These are phyloP conservation scores for Pythium utonaiense DNA, from an alignment of 352 stramenopile genomes.

Conservation along the genomic window DNA sequence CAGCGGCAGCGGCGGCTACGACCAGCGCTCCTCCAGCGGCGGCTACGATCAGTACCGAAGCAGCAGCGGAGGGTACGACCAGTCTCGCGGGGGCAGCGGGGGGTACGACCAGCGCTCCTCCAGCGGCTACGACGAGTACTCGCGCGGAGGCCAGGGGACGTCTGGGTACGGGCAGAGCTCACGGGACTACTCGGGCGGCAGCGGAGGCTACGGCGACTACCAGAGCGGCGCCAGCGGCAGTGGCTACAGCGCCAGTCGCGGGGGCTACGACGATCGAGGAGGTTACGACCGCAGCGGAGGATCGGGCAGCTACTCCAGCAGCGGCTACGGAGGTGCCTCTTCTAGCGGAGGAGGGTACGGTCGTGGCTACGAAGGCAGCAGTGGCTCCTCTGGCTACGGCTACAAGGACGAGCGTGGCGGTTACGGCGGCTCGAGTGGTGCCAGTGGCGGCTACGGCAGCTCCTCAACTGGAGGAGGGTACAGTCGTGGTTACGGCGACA, in stretches of 20 bases:
- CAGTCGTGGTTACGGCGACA: constrained; percentile 15
- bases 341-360: constrained; percentile 18
- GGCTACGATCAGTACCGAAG: constrained; percentile 22
- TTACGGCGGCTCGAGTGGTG: constrained; percentile 16
- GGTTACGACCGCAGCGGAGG: constrained; percentile 15
- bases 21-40: too few relatives aligned
- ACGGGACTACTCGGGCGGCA: constrained; percentile 20
- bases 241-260: constrained; percentile 19
- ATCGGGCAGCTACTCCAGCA: constrained; percentile 1
- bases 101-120: constrained; percentile 26
- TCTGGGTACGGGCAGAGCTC: constrained; percentile 26
- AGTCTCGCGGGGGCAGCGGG: constrained; percentile 13
- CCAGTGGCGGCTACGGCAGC: constrained; percentile 2
- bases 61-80: constrained; percentile 26
- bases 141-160: constrained; percentile 18
- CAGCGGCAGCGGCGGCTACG: constrained; percentile 10
- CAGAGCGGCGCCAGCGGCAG: constrained; percentile 12
- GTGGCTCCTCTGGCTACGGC: constrained; percentile 11
- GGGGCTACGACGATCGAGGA: constrained; percentile 28
- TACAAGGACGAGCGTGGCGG: constrained; percentile 25
- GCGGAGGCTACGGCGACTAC: constrained; percentile 16
- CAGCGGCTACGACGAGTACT: constrained; percentile 30
- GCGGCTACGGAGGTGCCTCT: constrained; percentile 19
- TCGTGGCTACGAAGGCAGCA: constrained; percentile 13
- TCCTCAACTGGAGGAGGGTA: not conserved